phyloP scores from a whole-genome alignment of 2,329 filamentous ascomycete genomes.

The Trichoderma semiorbis region DNA sequence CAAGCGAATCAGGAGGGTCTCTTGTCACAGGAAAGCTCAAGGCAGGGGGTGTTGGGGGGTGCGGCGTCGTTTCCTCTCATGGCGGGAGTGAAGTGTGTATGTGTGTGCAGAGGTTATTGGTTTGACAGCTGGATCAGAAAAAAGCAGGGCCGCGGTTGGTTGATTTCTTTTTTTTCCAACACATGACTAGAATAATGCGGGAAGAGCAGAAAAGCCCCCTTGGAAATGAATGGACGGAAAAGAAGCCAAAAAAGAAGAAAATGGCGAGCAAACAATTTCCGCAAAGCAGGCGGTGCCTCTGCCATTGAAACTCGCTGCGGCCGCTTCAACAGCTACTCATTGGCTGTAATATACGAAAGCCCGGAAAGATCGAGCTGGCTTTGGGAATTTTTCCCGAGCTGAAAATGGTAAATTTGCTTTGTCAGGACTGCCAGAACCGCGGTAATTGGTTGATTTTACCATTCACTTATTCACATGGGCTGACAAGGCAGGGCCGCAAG shows the following conservation, averaged over 20 bases:
- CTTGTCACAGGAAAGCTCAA: not conserved
- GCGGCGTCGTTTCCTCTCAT: not conserved
- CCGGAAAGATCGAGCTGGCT: not conserved
- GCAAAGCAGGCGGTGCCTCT: not conserved
- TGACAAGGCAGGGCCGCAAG: not conserved
- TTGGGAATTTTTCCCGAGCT: not conserved
- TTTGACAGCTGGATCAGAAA: not conserved
- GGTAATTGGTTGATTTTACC: not conserved
- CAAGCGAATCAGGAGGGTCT: not conserved
- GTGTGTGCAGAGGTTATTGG: not conserved
- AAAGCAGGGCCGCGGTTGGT: not conserved
- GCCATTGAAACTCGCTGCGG: not conserved
- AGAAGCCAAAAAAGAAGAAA: not conserved
- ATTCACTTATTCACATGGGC: not conserved
- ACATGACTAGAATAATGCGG: slow-evolving; percentile 6
- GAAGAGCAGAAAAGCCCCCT: not conserved
- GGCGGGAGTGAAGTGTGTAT: not conserved
- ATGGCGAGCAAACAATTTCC: not conserved
- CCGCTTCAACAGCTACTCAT: not conserved
- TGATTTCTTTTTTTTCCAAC: not conserved
- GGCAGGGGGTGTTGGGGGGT: not conserved
- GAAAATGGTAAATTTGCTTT: not conserved
- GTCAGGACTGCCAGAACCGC: not conserved
- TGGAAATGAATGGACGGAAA: not conserved
- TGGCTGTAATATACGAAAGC: not conserved